Conservation (phyloP, 805 yeast genomes). For the Candida adriatica region DNA sequence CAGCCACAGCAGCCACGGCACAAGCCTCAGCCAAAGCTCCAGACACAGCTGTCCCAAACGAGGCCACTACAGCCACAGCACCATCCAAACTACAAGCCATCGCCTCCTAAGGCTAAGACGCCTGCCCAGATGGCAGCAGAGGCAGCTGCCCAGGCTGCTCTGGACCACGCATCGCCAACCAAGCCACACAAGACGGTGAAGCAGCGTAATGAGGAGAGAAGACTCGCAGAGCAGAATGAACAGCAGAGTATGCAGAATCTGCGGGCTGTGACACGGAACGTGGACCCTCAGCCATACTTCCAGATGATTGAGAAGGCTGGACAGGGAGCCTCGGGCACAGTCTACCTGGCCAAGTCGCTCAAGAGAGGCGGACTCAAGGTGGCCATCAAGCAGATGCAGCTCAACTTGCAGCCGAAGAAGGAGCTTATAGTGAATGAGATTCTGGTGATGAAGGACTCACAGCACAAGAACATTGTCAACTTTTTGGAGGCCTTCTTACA, state of each 20-base stretch:
- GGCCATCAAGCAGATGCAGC: slow-evolving; percentile 94
- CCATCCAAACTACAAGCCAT: slow-evolving; percentile 17
- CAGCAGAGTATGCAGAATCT: slow-evolving; percentile 79
- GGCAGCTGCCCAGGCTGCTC: slow-evolving; percentile 32
- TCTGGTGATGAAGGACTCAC: slow-evolving; percentile 92
- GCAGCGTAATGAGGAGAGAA: slow-evolving; percentile 37
- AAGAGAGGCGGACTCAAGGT: slow-evolving; percentile 57
- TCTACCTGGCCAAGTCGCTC: slow-evolving; percentile 71
- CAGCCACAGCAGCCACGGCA: slow-evolving; percentile 6
- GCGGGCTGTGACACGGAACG: slow-evolving; percentile 70
- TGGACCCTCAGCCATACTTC: slow-evolving; percentile 82
- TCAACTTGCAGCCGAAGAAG: slow-evolving; percentile 86
- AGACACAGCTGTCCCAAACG: slow-evolving; percentile 8
- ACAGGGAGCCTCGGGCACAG: slow-evolving; percentile 98
- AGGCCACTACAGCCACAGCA: slow-evolving; percentile 25
- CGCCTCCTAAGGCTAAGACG: slow-evolving; percentile 14
- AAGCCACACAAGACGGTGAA: slow-evolving; percentile 22
- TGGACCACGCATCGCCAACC: slow-evolving; percentile 20
- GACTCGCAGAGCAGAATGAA: slow-evolving; percentile 68
- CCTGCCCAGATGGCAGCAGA: slow-evolving; percentile 20
- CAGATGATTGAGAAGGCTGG: slow-evolving; percentile 82
- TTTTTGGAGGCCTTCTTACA: slow-evolving; percentile 82
- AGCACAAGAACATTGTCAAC: slow-evolving; percentile 91
- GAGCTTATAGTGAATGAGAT: slow-evolving; percentile 95
- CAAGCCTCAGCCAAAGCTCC: slow-evolving; percentile 7